Percentiles rank a stretch among this genome's conserved stretches.
phyloP scores from a whole-genome alignment of 2,329 filamentous ascomycete genomes.

The Arthrobotrys sphaeroides region DNA sequence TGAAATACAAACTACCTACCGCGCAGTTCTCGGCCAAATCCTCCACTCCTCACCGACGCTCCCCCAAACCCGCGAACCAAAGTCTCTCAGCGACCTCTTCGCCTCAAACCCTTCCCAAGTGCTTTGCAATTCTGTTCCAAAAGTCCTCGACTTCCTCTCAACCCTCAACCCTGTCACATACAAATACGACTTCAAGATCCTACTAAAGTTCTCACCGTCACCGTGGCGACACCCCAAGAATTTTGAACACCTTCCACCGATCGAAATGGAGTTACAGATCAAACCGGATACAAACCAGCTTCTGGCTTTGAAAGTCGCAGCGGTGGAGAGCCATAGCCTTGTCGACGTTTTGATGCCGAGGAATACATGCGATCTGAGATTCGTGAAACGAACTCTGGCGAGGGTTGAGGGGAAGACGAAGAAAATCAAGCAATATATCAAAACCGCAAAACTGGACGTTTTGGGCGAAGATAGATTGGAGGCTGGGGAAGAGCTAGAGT shows the following conservation, averaged over 20 bases:
- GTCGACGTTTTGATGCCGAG: slow-evolving; percentile 56
- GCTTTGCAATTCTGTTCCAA: slow-evolving; percentile 54
- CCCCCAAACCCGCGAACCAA: slow-evolving; percentile 25
- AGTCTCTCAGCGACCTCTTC: slow-evolving; percentile 22
- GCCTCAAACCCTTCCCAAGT: slow-evolving; percentile 16
- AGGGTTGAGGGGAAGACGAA: slow-evolving; percentile 29
- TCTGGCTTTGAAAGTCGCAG: slow-evolving; percentile 48
- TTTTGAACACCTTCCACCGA: slow-evolving; percentile 56
- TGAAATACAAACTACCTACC: slow-evolving; percentile 34
- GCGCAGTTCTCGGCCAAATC: slow-evolving; percentile 45
- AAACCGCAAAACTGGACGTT: slow-evolving; percentile 23
- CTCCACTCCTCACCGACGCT: slow-evolving; percentile 52
- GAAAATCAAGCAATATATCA: slow-evolving; percentile 18
- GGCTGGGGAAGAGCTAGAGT: slow-evolving; percentile 21
- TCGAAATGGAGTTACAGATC: slow-evolving; percentile 55
- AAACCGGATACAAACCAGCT: slow-evolving; percentile 52
- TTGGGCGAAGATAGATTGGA: slow-evolving; percentile 40
- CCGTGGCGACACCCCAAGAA: slow-evolving; percentile 55
- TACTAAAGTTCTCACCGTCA: slow-evolving; percentile 56
- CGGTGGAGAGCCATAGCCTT: slow-evolving; percentile 54
- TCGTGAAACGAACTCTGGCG: slow-evolving; percentile 26
- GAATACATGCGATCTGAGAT: slow-evolving; percentile 55
- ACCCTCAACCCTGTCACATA: slow-evolving; percentile 40
- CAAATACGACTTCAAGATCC: slow-evolving; percentile 48
- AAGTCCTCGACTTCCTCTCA: slow-evolving; percentile 39